Evolutionary conservation across 108 stramenopile species (phyloP).

Genomic region (Pseudonitzschia pungens): DNA sequence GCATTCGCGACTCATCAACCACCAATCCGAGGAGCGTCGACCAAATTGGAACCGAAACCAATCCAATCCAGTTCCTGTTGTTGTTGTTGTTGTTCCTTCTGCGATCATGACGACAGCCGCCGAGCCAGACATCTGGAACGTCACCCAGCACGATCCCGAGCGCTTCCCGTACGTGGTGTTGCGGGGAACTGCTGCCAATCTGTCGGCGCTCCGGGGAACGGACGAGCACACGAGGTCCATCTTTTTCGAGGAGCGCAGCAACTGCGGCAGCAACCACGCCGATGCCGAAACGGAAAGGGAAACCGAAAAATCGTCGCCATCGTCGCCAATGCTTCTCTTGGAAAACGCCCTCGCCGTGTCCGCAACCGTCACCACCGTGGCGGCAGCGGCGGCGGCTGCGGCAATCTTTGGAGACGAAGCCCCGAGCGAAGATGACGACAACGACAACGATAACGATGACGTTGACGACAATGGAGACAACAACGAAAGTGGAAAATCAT

Average conservation of each 20-base stretch:
- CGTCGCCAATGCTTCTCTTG: neutral
- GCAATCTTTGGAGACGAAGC: neutral
- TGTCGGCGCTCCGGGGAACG: constrained; percentile 31
- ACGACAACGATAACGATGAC: neutral
- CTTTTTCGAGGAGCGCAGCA: constrained; percentile 28
- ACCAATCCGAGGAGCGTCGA: too few species aligned
- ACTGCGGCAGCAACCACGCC: neutral
- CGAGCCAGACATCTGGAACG: too few species aligned
- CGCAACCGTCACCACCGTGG: neutral
- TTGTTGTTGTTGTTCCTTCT: too few species aligned
- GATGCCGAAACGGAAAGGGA: neutral
- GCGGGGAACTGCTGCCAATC: constrained; percentile 18
- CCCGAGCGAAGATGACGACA: neutral
- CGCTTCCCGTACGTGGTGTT: constrained; percentile 30
- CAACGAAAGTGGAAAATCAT: too few species aligned
- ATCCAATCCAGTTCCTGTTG: too few species aligned
- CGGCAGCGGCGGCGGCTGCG: neutral
- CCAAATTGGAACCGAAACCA: too few species aligned
- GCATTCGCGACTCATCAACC: too few species aligned
- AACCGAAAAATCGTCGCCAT: too few species aligned
- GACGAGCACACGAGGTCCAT: constrained; percentile 16
- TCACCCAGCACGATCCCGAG: constrained; percentile 32
- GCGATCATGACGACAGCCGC: too few species aligned
- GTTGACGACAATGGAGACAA: too few species aligned
- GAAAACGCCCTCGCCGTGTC: neutral